phyloP scores from a whole-genome alignment of 1,284 basidiomycete genomes.

The Cryptococcus sp. region DNA sequence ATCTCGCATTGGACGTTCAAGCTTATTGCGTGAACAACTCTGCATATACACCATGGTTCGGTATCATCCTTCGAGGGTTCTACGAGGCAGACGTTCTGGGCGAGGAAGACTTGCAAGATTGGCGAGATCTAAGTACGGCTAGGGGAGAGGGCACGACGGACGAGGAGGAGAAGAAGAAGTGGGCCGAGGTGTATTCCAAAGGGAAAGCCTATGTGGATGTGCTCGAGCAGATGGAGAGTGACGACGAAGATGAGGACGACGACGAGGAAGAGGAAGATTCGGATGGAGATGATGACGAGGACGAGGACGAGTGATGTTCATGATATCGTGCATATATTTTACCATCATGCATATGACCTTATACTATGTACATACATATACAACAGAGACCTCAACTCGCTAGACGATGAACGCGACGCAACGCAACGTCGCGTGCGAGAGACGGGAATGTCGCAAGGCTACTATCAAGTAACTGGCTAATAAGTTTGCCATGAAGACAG shows the following conservation, averaged over 20 bases:
- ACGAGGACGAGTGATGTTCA: conserved; percentile 15
- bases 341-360: too few species aligned
- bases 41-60: conserved; percentile 41
- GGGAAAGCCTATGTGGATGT: conserved; percentile 51
- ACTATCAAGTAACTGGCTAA: conserved; percentile 49
- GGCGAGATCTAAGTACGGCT: conserved; percentile 46
- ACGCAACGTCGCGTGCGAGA: not conserved
- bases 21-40: conserved; percentile 30
- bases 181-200: conserved; percentile 39
- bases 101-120: conserved; percentile 51
- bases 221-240: conserved; percentile 50
- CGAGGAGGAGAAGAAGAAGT: conserved; percentile 37
- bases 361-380: too few species aligned
- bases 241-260: conserved; percentile 42
- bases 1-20: conserved; percentile 36
- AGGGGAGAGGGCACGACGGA: conserved; percentile 45
- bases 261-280: conserved; percentile 35
- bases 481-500: conserved; percentile 16
- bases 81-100: conserved; percentile 53
- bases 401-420: not conserved
- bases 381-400: too few species aligned
- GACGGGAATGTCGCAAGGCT: conserved; percentile 43
- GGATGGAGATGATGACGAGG: conserved; percentile 22
- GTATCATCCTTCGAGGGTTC: conserved; percentile 48
- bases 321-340: too few species aligned